These are phyloP conservation scores for Diaporthe eres DNA, from an alignment of 2,329 filamentous ascomycete species.

Conservation along the genomic window DNA sequence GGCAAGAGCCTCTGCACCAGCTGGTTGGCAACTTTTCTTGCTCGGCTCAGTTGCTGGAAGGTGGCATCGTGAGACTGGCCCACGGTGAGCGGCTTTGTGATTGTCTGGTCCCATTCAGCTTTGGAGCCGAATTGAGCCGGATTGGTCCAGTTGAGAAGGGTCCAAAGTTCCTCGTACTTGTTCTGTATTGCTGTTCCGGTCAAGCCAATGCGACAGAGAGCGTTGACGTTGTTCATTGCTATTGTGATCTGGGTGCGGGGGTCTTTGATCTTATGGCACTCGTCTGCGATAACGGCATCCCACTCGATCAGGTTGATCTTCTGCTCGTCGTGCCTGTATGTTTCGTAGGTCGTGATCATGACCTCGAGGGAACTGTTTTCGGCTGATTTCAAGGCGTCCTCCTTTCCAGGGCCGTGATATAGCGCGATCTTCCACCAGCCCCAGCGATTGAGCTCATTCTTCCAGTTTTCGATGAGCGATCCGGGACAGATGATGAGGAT, in stretches of 20 bases:
- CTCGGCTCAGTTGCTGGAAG: slow-evolving; percentile 82
- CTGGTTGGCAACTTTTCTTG: slow-evolving; percentile 85
- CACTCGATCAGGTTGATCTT: slow-evolving; percentile 87
- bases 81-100: slow-evolving; percentile 84
- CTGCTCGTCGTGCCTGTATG: slow-evolving; percentile 83
- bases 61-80: slow-evolving; percentile 96
- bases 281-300: slow-evolving; percentile 95
- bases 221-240: slow-evolving; percentile 91
- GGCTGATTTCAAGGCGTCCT: slow-evolving; percentile 80
- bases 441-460: slow-evolving; percentile 87
- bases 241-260: slow-evolving; percentile 81
- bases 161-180: slow-evolving; percentile 97
- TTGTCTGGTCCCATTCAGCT: slow-evolving; percentile 82
- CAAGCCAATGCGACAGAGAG: slow-evolving; percentile 90
- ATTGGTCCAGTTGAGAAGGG: slow-evolving; percentile 95
- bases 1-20: slow-evolving; percentile 91
- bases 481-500: slow-evolving; percentile 91
- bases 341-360: slow-evolving; percentile 94
- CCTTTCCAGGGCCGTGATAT: slow-evolving; percentile 81
- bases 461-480: slow-evolving; percentile 92
- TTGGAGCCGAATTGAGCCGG: slow-evolving; percentile 78
- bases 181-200: slow-evolving; percentile 98
- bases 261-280: slow-evolving; percentile 93
- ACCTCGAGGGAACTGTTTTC: slow-evolving; percentile 85
- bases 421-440: slow-evolving; percentile 94